A percentile compares a stretch with the other conserved stretches of the same genome.
Evolutionary conservation across 2,329 filamentous ascomycete genomes (phyloP).

Genomic region (Fusarium sarcochroum): DNA sequence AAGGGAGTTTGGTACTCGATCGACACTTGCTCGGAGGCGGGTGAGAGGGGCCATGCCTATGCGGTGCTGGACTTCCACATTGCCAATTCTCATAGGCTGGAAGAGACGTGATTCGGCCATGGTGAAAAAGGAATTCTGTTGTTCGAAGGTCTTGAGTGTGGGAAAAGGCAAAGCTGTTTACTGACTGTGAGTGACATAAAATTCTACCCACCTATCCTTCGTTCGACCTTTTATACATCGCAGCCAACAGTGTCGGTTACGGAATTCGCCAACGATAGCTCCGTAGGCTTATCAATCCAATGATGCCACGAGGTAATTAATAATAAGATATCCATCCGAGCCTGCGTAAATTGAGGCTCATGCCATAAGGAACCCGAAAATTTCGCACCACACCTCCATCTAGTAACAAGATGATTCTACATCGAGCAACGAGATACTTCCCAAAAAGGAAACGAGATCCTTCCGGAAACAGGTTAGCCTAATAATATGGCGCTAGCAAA

Average conservation of each 20-base stretch:
- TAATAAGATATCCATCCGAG: no score
- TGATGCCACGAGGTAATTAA: not conserved
- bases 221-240: not conserved
- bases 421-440: conserved; percentile 17
- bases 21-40: conserved; percentile 61
- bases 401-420: not conserved
- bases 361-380: no score
- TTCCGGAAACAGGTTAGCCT: not conserved
- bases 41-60: conserved; percentile 71
- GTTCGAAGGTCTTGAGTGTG: not conserved
- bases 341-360: no score
- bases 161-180: not conserved
- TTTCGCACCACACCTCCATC: not conserved
- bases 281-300: conserved; percentile 1
- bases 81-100: conserved; percentile 59
- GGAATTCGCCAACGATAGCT: not conserved
- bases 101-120: conserved; percentile 55
- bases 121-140: rapidly evolving
- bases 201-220: not conserved
- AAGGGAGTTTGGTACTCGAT: conserved; percentile 44
- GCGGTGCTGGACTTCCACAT: conserved; percentile 57
- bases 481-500: rapidly evolving
- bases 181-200: not conserved
- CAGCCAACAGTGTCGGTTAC: not conserved
- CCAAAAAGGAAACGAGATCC: conserved; percentile 10